Evolutionary conservation across 1,284 basidiomycete genomes (phyloP).

Genomic region (Phellinidium pouzarii): DNA sequence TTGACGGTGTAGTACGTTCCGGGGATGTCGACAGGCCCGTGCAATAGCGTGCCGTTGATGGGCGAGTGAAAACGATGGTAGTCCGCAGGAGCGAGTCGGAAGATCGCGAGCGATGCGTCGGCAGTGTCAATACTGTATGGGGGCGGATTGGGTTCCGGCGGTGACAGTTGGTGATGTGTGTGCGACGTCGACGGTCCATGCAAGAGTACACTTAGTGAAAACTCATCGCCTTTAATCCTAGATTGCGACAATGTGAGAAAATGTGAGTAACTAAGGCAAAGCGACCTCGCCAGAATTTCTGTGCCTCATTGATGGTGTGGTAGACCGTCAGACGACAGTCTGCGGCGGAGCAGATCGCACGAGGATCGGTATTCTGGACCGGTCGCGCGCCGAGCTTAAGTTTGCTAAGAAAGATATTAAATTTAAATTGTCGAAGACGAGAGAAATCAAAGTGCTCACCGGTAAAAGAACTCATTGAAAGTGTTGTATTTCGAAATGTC

Average conservation of each 20-base stretch:
- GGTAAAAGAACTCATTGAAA: conserved; percentile 82
- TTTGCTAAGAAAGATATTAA: conserved; percentile 32
- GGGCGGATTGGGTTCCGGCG: conserved; percentile 1
- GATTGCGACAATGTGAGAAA: neutral
- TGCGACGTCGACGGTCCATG: conserved; percentile 19
- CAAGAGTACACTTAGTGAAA: conserved; percentile 60
- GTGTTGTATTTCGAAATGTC: conserved; percentile 56
- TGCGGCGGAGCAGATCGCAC: conserved; percentile 57
- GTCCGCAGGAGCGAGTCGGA: conserved; percentile 75
- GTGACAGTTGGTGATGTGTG: neutral
- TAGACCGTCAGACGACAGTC: conserved; percentile 76
- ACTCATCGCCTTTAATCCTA: conserved; percentile 74
- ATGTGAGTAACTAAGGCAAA: neutral
- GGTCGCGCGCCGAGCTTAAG: conserved; percentile 62
- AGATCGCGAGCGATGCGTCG: conserved; percentile 54
- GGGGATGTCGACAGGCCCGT: conserved; percentile 42
- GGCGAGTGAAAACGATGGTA: conserved; percentile 86
- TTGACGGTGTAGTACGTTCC: conserved; percentile 66
- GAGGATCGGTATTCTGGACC: conserved; percentile 50
- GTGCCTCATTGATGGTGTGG: conserved; percentile 50
- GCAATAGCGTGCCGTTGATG: conserved; percentile 48
- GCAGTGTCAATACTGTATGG: conserved; percentile 28
- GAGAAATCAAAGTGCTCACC: conserved; percentile 24
- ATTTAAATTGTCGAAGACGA: neutral
- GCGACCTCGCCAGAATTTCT: conserved; percentile 53